Evolutionary conservation across 2,329 filamentous ascomycete species (phyloP).

Genomic region (Curvularia hawaiiensis): DNA sequence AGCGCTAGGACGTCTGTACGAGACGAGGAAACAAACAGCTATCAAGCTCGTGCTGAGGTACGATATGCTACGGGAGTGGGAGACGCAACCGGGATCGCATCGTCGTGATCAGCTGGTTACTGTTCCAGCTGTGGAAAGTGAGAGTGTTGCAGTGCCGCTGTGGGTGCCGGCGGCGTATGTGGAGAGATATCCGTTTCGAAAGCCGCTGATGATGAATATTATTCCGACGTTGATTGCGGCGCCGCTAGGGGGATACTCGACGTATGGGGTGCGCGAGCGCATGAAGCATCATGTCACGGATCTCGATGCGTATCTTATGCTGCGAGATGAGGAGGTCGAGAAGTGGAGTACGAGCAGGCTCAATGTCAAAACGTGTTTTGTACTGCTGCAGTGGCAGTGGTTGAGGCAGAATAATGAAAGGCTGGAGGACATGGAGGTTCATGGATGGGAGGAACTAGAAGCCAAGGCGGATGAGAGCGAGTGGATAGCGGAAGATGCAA

Average conservation of each 20-base stretch:
- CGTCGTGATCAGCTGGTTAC: conserved; percentile 12
- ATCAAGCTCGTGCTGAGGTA: conserved; percentile 32
- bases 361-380: conserved; percentile 11
- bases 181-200: conserved; percentile 1
- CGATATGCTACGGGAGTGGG: conserved; percentile 36
- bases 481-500: conserved; percentile 32
- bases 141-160: background rate
- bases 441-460: conserved; percentile 32
- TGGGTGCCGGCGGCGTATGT: background rate
- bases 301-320: conserved; percentile 30
- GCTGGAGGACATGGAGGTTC: conserved; percentile 32
- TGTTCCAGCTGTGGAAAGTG: background rate
- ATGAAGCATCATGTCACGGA: conserved; percentile 41
- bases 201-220: conserved; percentile 26
- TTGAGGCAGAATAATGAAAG: conserved; percentile 31
- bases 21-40: conserved; percentile 23
- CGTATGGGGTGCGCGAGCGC: conserved; percentile 25
- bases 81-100: conserved; percentile 1
- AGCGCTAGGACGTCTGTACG: conserved; percentile 27
- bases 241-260: conserved; percentile 20
- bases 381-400: conserved; percentile 38
- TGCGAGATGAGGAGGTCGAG: conserved; percentile 26
- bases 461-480: conserved; percentile 30
- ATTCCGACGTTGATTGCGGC: conserved; percentile 32
- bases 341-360: conserved; percentile 21